Conservation (phyloP, 148 eudicot species). For the Silene conica region DNA sequence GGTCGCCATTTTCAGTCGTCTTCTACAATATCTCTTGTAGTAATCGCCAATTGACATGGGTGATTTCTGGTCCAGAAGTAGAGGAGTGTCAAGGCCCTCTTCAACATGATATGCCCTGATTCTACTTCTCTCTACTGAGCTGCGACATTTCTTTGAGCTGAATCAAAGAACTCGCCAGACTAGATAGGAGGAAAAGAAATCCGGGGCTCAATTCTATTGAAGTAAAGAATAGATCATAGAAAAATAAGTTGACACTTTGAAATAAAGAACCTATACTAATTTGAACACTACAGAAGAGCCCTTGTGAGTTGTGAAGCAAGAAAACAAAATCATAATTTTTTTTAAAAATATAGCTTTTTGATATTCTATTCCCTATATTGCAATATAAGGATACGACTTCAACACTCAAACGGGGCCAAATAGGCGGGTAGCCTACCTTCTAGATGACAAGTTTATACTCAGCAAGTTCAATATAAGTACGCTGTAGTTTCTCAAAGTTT, state of each 20-base stretch:
- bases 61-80: constrained; percentile 56
- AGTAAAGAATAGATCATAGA: not conserved
- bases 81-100: constrained; percentile 78
- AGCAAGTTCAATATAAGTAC: constrained; percentile 70
- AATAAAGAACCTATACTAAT: not conserved
- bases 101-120: constrained; percentile 54
- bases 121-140: constrained; percentile 66
- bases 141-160: constrained; percentile 67
- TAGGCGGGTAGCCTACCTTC: constrained; percentile 63
- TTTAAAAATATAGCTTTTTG: constrained; percentile 91
- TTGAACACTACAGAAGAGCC: not conserved
- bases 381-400: constrained; percentile 23
- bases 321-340: constrained; percentile 66
- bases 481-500: constrained; percentile 77
- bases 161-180: constrained; percentile 85
- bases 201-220: not conserved
- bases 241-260: not conserved
- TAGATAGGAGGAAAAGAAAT: constrained; percentile 19
- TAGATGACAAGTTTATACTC: constrained; percentile 88
- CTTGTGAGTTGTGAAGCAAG: not conserved
- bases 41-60: too few species aligned
- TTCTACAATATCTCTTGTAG: too few species aligned
- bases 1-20: too few species aligned
- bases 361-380: constrained; percentile 45
- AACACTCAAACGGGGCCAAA: not conserved